Base-by-base conservation (phyloP, 2,329 filamentous ascomycete species). In the Verticillium tricorpus region DNA sequence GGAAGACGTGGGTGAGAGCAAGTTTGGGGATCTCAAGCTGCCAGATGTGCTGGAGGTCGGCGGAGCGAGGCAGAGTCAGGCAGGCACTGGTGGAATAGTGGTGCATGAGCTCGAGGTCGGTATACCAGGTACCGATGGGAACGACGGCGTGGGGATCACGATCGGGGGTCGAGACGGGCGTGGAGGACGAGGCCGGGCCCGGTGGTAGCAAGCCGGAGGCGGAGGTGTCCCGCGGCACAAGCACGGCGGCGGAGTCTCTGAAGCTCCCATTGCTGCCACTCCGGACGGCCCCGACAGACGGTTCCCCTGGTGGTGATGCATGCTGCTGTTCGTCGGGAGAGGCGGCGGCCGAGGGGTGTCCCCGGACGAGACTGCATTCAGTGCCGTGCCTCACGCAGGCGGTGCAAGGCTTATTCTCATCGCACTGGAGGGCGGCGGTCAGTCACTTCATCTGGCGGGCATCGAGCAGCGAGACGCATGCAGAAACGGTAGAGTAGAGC, bases 71-170 rank as follows among this genome's bases (percentile, higher is more conserved):
- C 8, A 76, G 62, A 2, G 73, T 73, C 7, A 68, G 60, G 56
- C 66, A 73, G 0, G 73, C 73, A 2, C 60, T 64, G 7, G 70
- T 67, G 2, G 70, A 71, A 58, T 70, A 76, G 52, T 76, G 73
- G 50, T 77, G 73, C 67, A 77, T 71, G 45, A 76, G 67, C 61
- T 74, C 71, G 14, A 77, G 70, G 60, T 77, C 74, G 3, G 70
- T 69, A 11, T 72, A 70, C 73, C 73, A 76, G 56, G 39, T 37
- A 2, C 19, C 45, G 45, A 52, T 52, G 19, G 45, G 45, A 8
- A 52, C 19, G 3, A 52, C 45, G 45, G 58, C 15, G 61, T 58
- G 31, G 62, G 58, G 55, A 61, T 57, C n/a, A 65, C 61, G n/a
- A 61, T 40, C 7, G 58, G 57, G 59, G 58, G 56, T 59, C 59